Percentiles rank a stretch among this genome's conserved stretches.
These are phyloP conservation scores for Botrytis squamosa DNA, from an alignment of 2,329 filamentous ascomycete species.

Conservation along the genomic window DNA sequence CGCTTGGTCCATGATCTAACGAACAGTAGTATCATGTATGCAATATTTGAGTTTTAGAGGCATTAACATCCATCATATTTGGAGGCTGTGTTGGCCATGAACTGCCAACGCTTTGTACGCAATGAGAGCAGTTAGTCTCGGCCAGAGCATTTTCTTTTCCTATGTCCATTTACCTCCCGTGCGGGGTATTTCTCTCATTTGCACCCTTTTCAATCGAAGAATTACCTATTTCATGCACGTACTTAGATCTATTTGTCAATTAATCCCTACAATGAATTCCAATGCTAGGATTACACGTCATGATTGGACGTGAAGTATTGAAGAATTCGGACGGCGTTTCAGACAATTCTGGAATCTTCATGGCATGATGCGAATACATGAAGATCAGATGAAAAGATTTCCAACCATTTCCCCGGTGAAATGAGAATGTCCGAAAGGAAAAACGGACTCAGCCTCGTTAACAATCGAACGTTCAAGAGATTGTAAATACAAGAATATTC, in stretches of 20 bases:
- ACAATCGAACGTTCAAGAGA: slow-evolving; percentile 8
- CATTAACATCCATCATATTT: background rate
- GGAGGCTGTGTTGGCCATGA: slow-evolving; percentile 3
- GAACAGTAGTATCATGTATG: background rate
- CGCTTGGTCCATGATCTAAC: background rate
- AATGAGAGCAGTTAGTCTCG: background rate
- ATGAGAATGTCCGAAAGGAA: background rate
- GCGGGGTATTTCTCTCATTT: background rate
- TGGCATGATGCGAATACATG: background rate
- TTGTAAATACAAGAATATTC: background rate
- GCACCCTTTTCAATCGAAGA: background rate
- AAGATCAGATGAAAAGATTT: background rate
- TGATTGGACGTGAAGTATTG: background rate
- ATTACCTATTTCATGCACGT: background rate
- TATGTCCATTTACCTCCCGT: background rate
- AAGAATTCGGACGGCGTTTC: background rate
- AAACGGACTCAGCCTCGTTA: slow-evolving; percentile 14
- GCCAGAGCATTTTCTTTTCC: background rate
- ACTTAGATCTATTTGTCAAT: background rate
- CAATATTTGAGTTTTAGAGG: background rate
- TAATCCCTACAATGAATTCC: background rate
- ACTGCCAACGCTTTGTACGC: background rate
- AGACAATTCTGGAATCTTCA: background rate
- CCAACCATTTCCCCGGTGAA: background rate
- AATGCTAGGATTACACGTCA: background rate